Evolutionary conservation across 2,329 filamentous ascomycete genomes (phyloP).

Genomic region (Ophiostoma sp.): DNA sequence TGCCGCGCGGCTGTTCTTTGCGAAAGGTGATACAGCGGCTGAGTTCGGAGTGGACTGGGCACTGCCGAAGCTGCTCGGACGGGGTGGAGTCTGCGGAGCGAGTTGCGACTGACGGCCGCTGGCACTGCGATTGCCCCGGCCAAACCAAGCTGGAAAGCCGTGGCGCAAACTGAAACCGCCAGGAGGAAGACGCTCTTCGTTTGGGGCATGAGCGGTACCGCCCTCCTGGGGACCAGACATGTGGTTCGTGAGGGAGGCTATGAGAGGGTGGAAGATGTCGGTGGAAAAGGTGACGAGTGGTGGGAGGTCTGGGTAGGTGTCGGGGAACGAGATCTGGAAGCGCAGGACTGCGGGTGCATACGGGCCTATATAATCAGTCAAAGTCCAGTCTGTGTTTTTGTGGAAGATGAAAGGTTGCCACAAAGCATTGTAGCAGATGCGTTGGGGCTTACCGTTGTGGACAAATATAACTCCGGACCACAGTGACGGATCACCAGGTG

Average conservation of each 20-base stretch:
- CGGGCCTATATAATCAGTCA: conserved; percentile 45
- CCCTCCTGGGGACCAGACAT: conserved; percentile 67
- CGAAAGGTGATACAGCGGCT: neutral
- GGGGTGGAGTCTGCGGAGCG: conserved; percentile 27
- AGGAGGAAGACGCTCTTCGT: conserved; percentile 76
- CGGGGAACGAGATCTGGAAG: conserved; percentile 83
- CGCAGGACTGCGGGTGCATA: conserved; percentile 83
- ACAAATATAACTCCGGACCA: conserved; percentile 94
- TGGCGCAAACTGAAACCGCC: conserved; percentile 87
- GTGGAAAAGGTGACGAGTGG: conserved; percentile 84
- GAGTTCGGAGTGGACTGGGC: conserved; percentile 32
- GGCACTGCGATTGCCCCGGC: conserved; percentile 35
- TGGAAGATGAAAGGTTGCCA: too few species aligned
- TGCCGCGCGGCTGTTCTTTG: neutral
- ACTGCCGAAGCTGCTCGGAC: conserved; percentile 26
- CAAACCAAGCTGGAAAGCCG: conserved; percentile 88
- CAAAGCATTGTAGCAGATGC: too few species aligned
- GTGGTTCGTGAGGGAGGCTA: conserved; percentile 90
- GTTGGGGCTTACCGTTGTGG: conserved; percentile 51
- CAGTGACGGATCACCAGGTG: conserved; percentile 69
- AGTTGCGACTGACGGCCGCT: neutral
- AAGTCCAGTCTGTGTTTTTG: too few species aligned
- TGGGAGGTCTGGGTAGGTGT: conserved; percentile 69
- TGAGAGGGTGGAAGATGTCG: conserved; percentile 90
- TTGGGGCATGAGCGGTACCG: conserved; percentile 71